Evolutionary conservation across 192 early-diverging fungal species (phyloP).

Genomic region (Ambispora gerdemannii): DNA sequence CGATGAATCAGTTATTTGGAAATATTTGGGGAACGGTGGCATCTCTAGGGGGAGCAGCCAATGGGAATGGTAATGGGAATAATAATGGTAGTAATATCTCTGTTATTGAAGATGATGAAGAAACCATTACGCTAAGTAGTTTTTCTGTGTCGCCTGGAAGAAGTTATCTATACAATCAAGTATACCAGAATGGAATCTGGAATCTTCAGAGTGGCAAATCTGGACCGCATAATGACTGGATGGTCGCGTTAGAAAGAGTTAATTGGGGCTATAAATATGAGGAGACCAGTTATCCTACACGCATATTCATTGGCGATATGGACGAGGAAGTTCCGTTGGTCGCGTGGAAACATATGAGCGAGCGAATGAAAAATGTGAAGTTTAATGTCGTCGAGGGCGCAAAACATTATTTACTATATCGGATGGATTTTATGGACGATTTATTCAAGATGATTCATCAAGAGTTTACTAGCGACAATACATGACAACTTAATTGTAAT

Average conservation of each 20-base stretch:
- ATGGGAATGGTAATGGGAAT: neutral
- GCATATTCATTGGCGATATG: conserved; percentile 19
- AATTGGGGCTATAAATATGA: conserved; percentile 29
- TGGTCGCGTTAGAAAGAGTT: conserved; percentile 25
- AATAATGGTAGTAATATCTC: neutral
- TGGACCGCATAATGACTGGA: conserved; percentile 20
- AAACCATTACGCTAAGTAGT: neutral
- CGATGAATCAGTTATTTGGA: conserved; percentile 11
- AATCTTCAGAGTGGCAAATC: conserved; percentile 26
- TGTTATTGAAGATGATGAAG: conserved; percentile 1
- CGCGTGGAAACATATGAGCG: conserved; percentile 26
- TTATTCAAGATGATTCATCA: conserved; percentile 18
- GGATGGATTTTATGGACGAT: conserved; percentile 32
- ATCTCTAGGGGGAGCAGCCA: neutral
- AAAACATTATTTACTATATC: conserved; percentile 30
- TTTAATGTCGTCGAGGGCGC: conserved; percentile 21
- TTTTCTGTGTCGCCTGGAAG: conserved; percentile 18
- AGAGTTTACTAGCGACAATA: no score
- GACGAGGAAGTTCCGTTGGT: conserved; percentile 25
- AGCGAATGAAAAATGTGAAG: conserved; percentile 27
- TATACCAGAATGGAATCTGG: conserved; percentile 24
- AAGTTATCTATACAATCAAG: conserved; percentile 26
- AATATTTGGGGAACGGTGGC: conserved; percentile 22
- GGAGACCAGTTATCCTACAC: conserved; percentile 18
- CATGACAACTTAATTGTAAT: no score